Base-by-base conservation (phyloP, 1,284 basidiomycete genomes). In the Lentinus polychrous region DNA sequence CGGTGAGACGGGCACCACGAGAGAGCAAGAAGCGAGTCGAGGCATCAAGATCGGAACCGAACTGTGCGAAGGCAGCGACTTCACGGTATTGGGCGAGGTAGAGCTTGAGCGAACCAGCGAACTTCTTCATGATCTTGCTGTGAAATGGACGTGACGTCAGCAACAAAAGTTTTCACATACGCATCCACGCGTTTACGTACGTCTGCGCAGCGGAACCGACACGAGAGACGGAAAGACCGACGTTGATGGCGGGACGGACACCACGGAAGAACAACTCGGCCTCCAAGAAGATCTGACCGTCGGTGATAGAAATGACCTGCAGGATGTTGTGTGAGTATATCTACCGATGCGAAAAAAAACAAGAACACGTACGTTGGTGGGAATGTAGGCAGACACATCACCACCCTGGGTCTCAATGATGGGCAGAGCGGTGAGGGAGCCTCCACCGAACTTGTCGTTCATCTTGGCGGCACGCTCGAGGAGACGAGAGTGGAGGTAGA, bases 341-440 rank as follows among this genome's bases (percentile, higher is more conserved):
- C n/a, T n/a, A n/a, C n/a, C n/a, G 8, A 22, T 15, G 23, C 11
- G 12, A 39, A 14, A 15, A 7, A 24, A 49, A 44, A 44, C 49
- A 50, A n/a, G n/a, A n/a, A n/a, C 35, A 71, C 83, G 51, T 57
- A 90, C 83, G 69, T 90, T 84, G 46, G 86, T 87, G 50, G 86
- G 86, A 66, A 96, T 96, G 76, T 97, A 96, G 45, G 93, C 94
- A 48, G 94, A 99, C 67, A 99, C 95, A 83, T 99, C 95, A 87
- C 95, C 95, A 86, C 95, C 95, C 78, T 99, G 95, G 66, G 95
- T 98, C 80, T 99, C 95, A 71, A 99, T 99, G 75, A 99, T 94
- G 65, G 95, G 95, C 42, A 99, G 86, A 53, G 95, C 95, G 69
- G 95, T 99, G 62, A 99, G 81, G 55, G 95, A 99, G 66, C 95